Conservation (phyloP, 345 rosid genomes). For the Camelina laxa region DNA sequence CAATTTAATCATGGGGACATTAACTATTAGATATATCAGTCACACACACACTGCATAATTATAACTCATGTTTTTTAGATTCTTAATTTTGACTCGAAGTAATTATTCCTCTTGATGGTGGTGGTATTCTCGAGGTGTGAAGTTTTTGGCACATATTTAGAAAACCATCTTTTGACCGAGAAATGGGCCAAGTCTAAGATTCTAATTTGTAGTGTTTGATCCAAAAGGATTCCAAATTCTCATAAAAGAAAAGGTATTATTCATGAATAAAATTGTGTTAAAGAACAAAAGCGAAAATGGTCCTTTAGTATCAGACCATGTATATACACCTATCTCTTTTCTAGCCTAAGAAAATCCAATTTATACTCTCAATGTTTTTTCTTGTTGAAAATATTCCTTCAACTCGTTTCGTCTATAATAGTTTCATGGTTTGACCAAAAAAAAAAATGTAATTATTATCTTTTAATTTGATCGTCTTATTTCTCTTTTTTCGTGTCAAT, state of each 20-base stretch:
- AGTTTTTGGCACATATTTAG: conserved; percentile 16
- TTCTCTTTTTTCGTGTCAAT: background rate
- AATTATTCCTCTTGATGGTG: background rate
- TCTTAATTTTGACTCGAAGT: background rate
- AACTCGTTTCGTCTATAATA: conserved; percentile 5
- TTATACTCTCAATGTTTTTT: conserved; percentile 1
- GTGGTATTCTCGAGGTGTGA: conserved; percentile 17
- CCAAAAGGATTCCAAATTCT: conserved; percentile 32
- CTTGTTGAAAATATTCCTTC: conserved; percentile 14
- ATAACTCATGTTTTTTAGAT: background rate
- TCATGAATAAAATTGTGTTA: conserved; percentile 25
- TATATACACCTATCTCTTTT: conserved; percentile 39
- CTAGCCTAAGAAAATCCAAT: conserved; percentile 3
- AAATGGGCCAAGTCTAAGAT: conserved; percentile 44
- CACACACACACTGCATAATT: background rate
- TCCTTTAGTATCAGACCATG: conserved; percentile 43
- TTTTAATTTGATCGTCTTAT: background rate
- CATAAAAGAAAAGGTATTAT: conserved; percentile 4
- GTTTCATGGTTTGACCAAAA: background rate
- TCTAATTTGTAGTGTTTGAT: conserved; percentile 25
- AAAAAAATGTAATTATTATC: background rate
- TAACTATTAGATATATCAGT: background rate
- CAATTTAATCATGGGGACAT: too few relatives aligned
- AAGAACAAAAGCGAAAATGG: conserved; percentile 30
- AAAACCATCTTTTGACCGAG: conserved; percentile 43